These are phyloP conservation scores for Candida nemodendra DNA, from an alignment of 805 yeast species.

Conservation along the genomic window DNA sequence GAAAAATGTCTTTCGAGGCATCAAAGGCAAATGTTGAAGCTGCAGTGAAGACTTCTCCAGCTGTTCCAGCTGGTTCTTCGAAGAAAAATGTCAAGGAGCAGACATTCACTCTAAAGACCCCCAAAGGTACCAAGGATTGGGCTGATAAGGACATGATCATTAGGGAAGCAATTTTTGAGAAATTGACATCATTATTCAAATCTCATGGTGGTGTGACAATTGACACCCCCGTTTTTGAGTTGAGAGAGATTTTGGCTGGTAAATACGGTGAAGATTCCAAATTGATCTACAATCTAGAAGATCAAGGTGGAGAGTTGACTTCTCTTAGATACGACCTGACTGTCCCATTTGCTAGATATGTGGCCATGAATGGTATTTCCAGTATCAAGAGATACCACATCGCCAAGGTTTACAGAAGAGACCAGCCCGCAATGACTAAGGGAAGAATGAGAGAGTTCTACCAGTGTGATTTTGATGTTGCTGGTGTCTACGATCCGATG, in stretches of 20 bases:
- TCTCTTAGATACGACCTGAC: slow-evolving; percentile 95
- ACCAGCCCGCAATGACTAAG: slow-evolving; percentile 99
- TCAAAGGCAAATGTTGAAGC: neutral
- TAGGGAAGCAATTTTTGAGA: slow-evolving; percentile 80
- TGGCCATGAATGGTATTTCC: slow-evolving; percentile 91
- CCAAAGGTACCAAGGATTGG: slow-evolving; percentile 99
- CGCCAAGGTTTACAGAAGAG: slow-evolving; percentile 98
- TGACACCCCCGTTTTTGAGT: slow-evolving; percentile 97
- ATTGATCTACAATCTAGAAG: slow-evolving; percentile 91
- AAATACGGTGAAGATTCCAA: slow-evolving; percentile 99
- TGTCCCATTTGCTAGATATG: slow-evolving; percentile 96
- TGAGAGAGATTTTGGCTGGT: slow-evolving; percentile 92
- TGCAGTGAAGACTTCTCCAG: neutral
- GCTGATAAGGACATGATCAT: slow-evolving; percentile 96
- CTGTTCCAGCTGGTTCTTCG: slow-evolving; percentile 3
- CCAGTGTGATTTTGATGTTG: slow-evolving; percentile 98
- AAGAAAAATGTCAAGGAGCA: slow-evolving; percentile 45
- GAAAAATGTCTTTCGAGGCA: slow-evolving; percentile 3
- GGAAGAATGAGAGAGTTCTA: slow-evolving; percentile 99
- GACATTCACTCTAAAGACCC: slow-evolving; percentile 83
- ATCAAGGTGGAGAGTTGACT: slow-evolving; percentile 98
- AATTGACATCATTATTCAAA: slow-evolving; percentile 74
- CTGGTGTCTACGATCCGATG: slow-evolving; percentile 91
- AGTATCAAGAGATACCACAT: slow-evolving; percentile 92
- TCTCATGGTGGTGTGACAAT: slow-evolving; percentile 98